Conservation (phyloP, 2,329 filamentous ascomycete genomes). For the Clonostachys rosea region DNA sequence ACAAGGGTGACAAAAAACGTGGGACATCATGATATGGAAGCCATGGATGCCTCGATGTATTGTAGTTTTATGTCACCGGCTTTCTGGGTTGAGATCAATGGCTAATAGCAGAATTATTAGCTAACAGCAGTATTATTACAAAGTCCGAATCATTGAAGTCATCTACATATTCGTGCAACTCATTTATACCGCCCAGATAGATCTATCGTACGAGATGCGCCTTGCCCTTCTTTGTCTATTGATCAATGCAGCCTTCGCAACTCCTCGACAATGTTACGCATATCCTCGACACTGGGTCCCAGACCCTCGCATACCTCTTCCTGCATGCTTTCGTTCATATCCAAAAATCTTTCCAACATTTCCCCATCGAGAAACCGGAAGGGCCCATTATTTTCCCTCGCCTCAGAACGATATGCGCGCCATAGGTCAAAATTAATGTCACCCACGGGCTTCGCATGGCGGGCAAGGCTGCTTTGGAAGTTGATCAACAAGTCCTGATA, state of each 20-base stretch:
- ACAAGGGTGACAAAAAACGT: no score
- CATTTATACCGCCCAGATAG: no score
- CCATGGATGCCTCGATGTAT: no score
- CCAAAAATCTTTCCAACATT: conserved; percentile 79
- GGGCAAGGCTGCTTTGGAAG: conserved; percentile 69
- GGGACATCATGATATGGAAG: no score
- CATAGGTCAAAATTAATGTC: conserved; percentile 73
- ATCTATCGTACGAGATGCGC: no score
- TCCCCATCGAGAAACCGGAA: conserved; percentile 91
- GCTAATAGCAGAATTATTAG: no score
- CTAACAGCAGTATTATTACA: no score
- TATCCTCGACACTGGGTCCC: conserved; percentile 57
- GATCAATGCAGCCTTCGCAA: conserved; percentile 48
- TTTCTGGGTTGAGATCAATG: no score
- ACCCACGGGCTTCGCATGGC: conserved; percentile 64
- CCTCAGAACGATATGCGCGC: conserved; percentile 74
- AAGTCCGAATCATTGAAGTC: no score
- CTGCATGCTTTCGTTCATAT: conserved; percentile 57
- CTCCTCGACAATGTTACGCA: conserved; percentile 58
- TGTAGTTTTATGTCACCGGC: no score
- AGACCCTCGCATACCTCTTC: conserved; percentile 47
- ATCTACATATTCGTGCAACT: no score
- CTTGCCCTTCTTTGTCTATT: neutral
- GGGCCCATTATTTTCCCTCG: conserved; percentile 71
- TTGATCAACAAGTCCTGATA: conserved; percentile 78